These are phyloP conservation scores for Diaporthe citriasiana DNA, from an alignment of 2,329 filamentous ascomycete species.

Conservation along the genomic window DNA sequence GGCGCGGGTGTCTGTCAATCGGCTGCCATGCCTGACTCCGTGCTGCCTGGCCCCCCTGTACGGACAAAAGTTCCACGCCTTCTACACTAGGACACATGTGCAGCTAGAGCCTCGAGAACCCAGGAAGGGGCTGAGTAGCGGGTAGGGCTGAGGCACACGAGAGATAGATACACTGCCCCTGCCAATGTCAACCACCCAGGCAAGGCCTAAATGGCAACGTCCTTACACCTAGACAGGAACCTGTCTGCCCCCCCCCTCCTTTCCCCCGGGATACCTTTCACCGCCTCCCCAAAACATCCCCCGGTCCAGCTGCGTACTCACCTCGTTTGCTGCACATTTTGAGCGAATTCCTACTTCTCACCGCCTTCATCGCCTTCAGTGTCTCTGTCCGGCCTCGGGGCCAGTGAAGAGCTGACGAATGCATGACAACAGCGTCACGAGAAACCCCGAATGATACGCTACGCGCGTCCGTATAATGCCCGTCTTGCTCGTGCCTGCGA, in stretches of 20 bases:
- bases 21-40: not conserved
- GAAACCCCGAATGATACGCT: not conserved
- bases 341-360: constrained; percentile 9
- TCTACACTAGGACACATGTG: not conserved
- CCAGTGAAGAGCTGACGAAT: not conserved
- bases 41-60: not conserved
- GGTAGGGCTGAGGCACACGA: constrained; percentile 25
- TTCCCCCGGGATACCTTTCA: not conserved
- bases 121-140: constrained; percentile 15
- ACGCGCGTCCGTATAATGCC: not conserved
- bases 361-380: not conserved
- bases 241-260: not conserved
- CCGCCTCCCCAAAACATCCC: not conserved
- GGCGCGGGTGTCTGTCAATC: not conserved
- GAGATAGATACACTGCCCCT: constrained; percentile 26
- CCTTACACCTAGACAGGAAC: not conserved
- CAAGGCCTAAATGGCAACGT: not conserved
- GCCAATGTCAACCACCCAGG: not conserved
- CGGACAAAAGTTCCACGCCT: constrained; percentile 28
- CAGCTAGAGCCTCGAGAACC: not conserved
- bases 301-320: not conserved
- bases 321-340: not conserved
- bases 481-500: too few species aligned
- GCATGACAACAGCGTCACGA: not conserved
- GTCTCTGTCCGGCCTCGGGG: not conserved